phyloP scores from a whole-genome alignment of 2,329 filamentous ascomycete species.

The Xylariaceae sp. region DNA sequence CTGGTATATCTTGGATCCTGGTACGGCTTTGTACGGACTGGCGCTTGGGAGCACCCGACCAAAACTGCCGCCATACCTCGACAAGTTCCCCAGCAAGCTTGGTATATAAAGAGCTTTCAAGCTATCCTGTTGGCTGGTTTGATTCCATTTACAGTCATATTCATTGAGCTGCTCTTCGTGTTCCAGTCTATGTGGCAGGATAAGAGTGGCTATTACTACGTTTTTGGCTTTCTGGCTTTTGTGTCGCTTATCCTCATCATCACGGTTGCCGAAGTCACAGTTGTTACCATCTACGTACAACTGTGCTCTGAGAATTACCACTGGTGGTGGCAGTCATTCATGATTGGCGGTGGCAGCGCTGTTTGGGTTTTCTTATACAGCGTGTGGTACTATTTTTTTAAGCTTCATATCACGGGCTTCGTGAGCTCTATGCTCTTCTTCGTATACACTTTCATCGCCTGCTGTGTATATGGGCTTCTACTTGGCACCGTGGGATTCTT shows the following conservation, averaged over 20 bases:
- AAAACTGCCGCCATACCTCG: conserved; percentile 69
- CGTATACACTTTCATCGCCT: conserved; percentile 77
- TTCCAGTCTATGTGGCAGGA: conserved; percentile 88
- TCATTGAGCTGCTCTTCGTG: conserved; percentile 81
- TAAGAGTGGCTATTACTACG: conserved; percentile 88
- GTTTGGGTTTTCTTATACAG: conserved; percentile 82
- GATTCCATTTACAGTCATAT: conserved; percentile 81
- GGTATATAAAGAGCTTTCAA: conserved; percentile 65
- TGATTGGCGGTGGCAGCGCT: conserved; percentile 70
- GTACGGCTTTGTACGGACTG: conserved; percentile 65
- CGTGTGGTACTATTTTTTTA: conserved; percentile 77
- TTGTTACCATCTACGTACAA: conserved; percentile 78
- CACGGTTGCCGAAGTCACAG: conserved; percentile 76
- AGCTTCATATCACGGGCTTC: conserved; percentile 76
- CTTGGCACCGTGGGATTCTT: conserved; percentile 83
- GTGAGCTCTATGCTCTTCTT: conserved; percentile 80
- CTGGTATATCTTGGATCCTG: conserved; percentile 78
- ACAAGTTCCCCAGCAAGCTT: conserved; percentile 69
- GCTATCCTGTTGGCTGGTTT: conserved; percentile 69
- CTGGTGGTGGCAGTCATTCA: conserved; percentile 91
- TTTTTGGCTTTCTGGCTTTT: conserved; percentile 79
- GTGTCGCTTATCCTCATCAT: conserved; percentile 69
- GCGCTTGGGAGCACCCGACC: conserved; percentile 76
- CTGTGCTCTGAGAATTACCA: conserved; percentile 82
- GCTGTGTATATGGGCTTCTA: conserved; percentile 73